phyloP scores from a whole-genome alignment of 768 basidiomycete genomes.

The Lactarius sanguifluus region DNA sequence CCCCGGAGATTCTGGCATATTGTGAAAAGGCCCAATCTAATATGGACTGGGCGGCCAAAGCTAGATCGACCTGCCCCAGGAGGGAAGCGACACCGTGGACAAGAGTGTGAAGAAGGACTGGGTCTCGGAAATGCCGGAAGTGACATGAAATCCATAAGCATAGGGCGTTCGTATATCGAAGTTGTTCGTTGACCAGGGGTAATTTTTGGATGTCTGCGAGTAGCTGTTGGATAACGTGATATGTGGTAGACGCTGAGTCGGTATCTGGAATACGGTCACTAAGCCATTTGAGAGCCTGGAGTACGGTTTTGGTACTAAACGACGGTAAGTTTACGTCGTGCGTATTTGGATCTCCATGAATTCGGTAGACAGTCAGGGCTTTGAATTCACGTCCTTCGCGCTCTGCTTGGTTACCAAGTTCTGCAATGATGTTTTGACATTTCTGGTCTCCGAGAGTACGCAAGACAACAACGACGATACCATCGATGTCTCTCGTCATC shows the following conservation, averaged over 20 bases:
- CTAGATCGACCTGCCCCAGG: constrained; percentile 66
- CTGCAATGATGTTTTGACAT: constrained; percentile 51
- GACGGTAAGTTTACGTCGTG: constrained; percentile 70
- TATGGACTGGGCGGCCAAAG: constrained; percentile 67
- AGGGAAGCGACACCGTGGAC: constrained; percentile 66
- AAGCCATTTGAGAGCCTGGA: constrained; percentile 64
- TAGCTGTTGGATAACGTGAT: constrained; percentile 74
- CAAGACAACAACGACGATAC: constrained; percentile 58
- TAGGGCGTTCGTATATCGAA: constrained; percentile 69
- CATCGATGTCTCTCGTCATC: constrained; percentile 50
- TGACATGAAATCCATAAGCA: constrained; percentile 71
- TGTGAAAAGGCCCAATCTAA: constrained; percentile 71
- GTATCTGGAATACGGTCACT: constrained; percentile 42
- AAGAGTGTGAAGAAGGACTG: constrained; percentile 63
- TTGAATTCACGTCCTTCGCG: constrained; percentile 48
- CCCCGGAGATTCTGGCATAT: constrained; percentile 44
- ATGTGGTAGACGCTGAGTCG: constrained; percentile 58
- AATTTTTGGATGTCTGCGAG: constrained; percentile 64
- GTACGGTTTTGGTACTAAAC: constrained; percentile 48
- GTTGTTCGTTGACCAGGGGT: constrained; percentile 81
- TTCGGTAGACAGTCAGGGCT: constrained; percentile 53
- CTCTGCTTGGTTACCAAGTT: constrained; percentile 44
- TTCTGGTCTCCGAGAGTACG: constrained; percentile 70
- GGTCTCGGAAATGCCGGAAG: constrained; percentile 52
- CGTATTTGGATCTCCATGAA: constrained; percentile 45